Evolutionary conservation across 2,329 filamentous ascomycete genomes (phyloP).

Genomic region (Pseudocercospora pini-densiflorae): DNA sequence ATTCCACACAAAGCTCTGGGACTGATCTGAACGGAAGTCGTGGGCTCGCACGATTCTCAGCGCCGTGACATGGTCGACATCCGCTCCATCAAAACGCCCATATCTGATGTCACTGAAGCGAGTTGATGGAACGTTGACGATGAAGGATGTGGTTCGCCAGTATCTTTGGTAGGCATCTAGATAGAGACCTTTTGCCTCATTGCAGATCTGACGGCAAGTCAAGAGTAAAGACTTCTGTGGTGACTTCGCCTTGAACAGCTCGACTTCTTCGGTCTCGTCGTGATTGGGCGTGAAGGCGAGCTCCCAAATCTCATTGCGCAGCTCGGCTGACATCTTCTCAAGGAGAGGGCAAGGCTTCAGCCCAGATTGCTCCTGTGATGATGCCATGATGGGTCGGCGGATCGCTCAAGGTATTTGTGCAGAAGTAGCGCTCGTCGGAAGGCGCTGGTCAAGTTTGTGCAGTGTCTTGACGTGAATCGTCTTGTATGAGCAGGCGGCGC

Average conservation of each 20-base stretch:
- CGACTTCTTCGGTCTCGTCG: not conserved
- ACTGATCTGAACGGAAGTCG: too few relatives aligned
- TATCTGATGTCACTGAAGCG: not conserved
- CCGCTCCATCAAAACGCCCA: not conserved
- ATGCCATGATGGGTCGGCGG: not conserved
- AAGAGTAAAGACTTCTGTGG: constrained; percentile 5
- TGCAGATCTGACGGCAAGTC: not conserved
- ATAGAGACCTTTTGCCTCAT: constrained; percentile 6
- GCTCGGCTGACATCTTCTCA: constrained; percentile 1
- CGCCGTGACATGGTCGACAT: too few relatives aligned
- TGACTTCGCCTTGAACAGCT: not conserved
- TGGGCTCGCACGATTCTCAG: too few relatives aligned
- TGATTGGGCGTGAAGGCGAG: constrained; percentile 9
- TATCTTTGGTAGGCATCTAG: not conserved
- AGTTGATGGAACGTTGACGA: not conserved
- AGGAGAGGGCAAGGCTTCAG: constrained; percentile 13
- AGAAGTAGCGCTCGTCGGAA: not conserved
- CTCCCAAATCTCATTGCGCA: constrained; percentile 14
- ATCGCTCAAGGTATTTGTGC: not conserved
- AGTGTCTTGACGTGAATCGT: too few relatives aligned
- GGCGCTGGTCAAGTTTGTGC: too few relatives aligned
- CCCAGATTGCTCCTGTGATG: too few relatives aligned
- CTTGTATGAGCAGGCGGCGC: too few relatives aligned
- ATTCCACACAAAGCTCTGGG: too few relatives aligned
- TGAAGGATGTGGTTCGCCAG: not conserved